These are phyloP conservation scores for Thielaviopsis punctulata DNA, from an alignment of 2,329 filamentous ascomycete species.

Conservation along the genomic window DNA sequence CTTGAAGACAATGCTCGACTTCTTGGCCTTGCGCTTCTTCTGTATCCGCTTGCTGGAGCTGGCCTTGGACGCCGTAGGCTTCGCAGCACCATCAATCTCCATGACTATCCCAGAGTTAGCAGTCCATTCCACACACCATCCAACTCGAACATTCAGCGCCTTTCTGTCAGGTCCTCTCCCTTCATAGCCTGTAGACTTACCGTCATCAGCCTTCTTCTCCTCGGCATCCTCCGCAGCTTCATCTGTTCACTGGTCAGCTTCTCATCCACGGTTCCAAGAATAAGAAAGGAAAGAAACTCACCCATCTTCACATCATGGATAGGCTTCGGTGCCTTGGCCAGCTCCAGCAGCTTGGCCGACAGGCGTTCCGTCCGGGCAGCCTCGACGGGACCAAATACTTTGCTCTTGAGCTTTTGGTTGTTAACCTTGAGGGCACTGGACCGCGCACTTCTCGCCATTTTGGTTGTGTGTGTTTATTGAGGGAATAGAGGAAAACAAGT, in stretches of 20 bases:
- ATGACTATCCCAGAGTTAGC: conserved; percentile 24
- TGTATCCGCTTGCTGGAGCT: conserved; percentile 32
- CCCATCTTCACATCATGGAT: conserved; percentile 33
- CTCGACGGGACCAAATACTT: conserved; percentile 72
- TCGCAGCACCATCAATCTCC: conserved; percentile 34
- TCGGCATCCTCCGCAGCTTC: conserved; percentile 4
- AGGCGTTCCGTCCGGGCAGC: conserved; percentile 65
- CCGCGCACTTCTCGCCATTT: conserved; percentile 77
- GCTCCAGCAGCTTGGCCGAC: conserved; percentile 67
- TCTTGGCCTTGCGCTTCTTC: conserved; percentile 39
- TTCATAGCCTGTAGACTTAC: neutral
- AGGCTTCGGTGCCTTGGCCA: conserved; percentile 61
- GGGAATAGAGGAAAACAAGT: neutral
- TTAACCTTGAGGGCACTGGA: conserved; percentile 69
- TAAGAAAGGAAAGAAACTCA: conserved; percentile 2
- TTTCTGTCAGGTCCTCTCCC: neutral
- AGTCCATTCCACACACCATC: neutral
- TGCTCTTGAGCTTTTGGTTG: conserved; percentile 60
- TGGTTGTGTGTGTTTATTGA: conserved; percentile 15
- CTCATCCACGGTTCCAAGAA: neutral
- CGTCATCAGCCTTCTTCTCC: conserved; percentile 7
- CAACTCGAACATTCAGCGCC: neutral
- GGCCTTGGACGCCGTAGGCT: conserved; percentile 21
- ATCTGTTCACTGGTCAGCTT: conserved; percentile 3
- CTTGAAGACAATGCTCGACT: conserved; percentile 40